Evolutionary conservation across 306 rosid species (phyloP).

Genomic region (Inga leiocalycina): DNA sequence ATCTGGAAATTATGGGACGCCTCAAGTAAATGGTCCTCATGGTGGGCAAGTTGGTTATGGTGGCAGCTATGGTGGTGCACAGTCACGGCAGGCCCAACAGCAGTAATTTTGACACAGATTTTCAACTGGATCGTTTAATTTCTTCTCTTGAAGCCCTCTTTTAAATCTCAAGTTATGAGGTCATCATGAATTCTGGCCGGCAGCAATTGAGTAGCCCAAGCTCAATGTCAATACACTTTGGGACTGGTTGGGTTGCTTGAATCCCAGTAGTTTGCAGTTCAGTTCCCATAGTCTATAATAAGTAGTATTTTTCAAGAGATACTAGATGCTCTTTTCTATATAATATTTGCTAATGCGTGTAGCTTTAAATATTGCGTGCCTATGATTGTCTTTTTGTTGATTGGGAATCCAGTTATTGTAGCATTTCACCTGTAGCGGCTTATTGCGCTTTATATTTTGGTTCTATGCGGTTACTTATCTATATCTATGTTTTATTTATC

Average conservation of each 20-base stretch:
- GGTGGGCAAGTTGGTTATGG: slow-evolving; percentile 58
- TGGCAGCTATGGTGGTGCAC: slow-evolving; percentile 56
- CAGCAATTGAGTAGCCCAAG: slow-evolving; percentile 57
- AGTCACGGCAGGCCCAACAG: slow-evolving; percentile 61
- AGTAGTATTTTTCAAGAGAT: slow-evolving; percentile 75
- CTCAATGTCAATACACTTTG: slow-evolving; percentile 52
- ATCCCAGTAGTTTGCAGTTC: slow-evolving; percentile 88
- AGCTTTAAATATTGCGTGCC: slow-evolving; percentile 71
- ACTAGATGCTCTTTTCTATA: slow-evolving; percentile 70
- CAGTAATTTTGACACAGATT: slow-evolving; percentile 52
- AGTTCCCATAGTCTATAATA: slow-evolving; percentile 86
- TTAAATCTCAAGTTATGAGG: slow-evolving; percentile 38
- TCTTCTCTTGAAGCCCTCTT: slow-evolving; percentile 43
- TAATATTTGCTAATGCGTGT: slow-evolving; percentile 69
- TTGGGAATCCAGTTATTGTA: slow-evolving; percentile 56
- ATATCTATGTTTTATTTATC: slow-evolving; percentile 31
- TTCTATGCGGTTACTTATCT: slow-evolving; percentile 53
- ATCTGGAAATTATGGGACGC: slow-evolving; percentile 58
- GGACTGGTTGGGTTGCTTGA: slow-evolving; percentile 99
- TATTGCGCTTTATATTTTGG: slow-evolving; percentile 60
- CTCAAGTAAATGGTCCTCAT: slow-evolving; percentile 53
- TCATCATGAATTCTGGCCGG: slow-evolving; percentile 52
- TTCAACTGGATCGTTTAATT: slow-evolving; percentile 36
- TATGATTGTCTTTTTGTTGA: slow-evolving; percentile 60
- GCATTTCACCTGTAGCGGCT: slow-evolving; percentile 67